Percentiles rank a stretch among this genome's conserved stretches.
These are phyloP conservation scores for Plenodomus lindquistii DNA, from an alignment of 2,329 filamentous ascomycete genomes.

Conservation along the genomic window DNA sequence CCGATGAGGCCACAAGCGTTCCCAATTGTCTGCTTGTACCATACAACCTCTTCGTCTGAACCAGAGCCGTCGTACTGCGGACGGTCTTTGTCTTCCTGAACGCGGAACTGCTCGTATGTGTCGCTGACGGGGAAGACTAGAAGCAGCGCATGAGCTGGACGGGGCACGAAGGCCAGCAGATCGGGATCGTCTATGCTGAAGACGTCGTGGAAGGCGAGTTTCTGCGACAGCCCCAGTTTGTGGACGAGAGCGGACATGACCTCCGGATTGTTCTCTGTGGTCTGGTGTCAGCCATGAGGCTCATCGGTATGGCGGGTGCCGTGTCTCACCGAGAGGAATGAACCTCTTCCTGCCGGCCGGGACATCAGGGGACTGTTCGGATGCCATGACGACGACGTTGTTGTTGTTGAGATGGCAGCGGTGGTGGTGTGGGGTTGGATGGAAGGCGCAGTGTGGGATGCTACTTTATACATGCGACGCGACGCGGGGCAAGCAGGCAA, in stretches of 20 bases:
- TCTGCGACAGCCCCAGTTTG: constrained; percentile 80
- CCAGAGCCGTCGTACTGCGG: constrained; percentile 71
- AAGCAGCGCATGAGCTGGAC: constrained; percentile 83
- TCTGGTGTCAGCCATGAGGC: constrained; percentile 14
- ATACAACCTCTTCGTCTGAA: constrained; percentile 74
- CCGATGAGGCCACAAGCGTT: constrained; percentile 95
- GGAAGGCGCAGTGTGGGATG: constrained; percentile 6
- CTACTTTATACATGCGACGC: constrained; percentile 4
- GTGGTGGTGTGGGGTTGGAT: constrained; percentile 8
- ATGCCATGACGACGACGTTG: constrained; percentile 27
- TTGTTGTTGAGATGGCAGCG: not conserved
- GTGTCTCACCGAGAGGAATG: constrained; percentile 41
- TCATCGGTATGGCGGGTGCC: not conserved
- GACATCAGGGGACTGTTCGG: constrained; percentile 33
- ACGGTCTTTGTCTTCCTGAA: constrained; percentile 69
- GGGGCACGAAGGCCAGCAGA: constrained; percentile 82
- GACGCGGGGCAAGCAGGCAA: constrained; percentile 21
- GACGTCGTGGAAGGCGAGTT: constrained; percentile 84
- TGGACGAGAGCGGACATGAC: constrained; percentile 86
- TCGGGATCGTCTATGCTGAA: constrained; percentile 86
- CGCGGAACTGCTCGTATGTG: constrained; percentile 76
- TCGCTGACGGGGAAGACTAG: constrained; percentile 87
- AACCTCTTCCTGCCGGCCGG: constrained; percentile 42
- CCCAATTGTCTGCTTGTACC: constrained; percentile 94
- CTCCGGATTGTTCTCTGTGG: constrained; percentile 75